phyloP scores from a whole-genome alignment of 2,329 filamentous ascomycete genomes.

The Sporothrix brasiliensis region DNA sequence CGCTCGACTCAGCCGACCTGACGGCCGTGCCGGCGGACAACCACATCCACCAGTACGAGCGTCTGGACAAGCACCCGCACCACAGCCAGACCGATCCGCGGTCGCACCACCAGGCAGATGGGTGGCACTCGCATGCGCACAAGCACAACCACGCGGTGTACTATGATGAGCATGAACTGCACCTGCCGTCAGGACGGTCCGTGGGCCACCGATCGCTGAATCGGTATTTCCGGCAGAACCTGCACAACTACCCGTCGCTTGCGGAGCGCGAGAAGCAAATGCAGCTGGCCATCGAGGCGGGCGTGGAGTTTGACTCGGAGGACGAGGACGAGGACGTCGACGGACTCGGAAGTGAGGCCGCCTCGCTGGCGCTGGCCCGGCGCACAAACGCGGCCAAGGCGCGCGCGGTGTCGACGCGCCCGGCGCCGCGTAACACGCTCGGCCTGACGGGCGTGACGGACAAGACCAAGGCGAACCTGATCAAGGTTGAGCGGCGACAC shows the following conservation, averaged over 20 bases:
- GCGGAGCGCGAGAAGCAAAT: slow-evolving; percentile 57
- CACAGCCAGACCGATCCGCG: slow-evolving; percentile 72
- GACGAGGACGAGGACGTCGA: slow-evolving; percentile 18
- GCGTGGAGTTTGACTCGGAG: slow-evolving; percentile 25
- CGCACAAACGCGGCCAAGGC: slow-evolving; percentile 6
- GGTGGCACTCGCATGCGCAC: slow-evolving; percentile 82
- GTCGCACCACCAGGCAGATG: slow-evolving; percentile 72
- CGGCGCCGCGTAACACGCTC: slow-evolving; percentile 31
- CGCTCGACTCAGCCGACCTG: slow-evolving; percentile 81
- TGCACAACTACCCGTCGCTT: slow-evolving; percentile 77
- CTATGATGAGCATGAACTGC: slow-evolving; percentile 89
- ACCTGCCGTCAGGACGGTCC: slow-evolving; percentile 84
- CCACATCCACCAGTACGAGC: slow-evolving; percentile 70
- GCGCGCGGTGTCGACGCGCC: slow-evolving; percentile 28
- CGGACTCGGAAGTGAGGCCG: neutral
- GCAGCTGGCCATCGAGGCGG: slow-evolving; percentile 35
- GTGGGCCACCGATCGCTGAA: slow-evolving; percentile 88
- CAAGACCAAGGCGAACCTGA: slow-evolving; percentile 27
- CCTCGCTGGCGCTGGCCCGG: slow-evolving; percentile 8
- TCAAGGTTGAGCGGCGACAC: slow-evolving; percentile 32
- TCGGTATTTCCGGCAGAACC: slow-evolving; percentile 89
- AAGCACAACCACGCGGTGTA: slow-evolving; percentile 76
- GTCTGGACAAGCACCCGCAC: slow-evolving; percentile 72
- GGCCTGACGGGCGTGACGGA: slow-evolving; percentile 35
- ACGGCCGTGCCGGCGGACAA: slow-evolving; percentile 76